Percentiles rank a stretch among this genome's conserved stretches.
These are phyloP conservation scores for Cercophora sp. DNA, from an alignment of 495 filamentous ascomycete genomes.

Conservation along the genomic window DNA sequence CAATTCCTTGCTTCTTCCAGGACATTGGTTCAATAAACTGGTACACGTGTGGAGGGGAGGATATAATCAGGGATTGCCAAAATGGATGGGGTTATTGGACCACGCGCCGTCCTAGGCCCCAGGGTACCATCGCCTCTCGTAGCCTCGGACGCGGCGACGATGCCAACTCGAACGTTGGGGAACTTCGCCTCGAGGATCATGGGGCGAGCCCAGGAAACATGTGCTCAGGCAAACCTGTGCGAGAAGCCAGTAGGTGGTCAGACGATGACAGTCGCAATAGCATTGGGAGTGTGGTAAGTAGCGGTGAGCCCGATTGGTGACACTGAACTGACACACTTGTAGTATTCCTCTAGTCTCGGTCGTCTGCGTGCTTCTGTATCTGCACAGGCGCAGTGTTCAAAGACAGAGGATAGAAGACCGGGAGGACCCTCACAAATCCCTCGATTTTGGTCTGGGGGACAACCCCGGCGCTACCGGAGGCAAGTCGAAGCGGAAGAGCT, in stretches of 20 bases:
- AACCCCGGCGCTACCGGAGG: conserved; percentile 19
- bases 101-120: conserved; percentile 24
- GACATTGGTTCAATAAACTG: not conserved
- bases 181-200: too few species aligned
- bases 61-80: conserved; percentile 11
- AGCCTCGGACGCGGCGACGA: conserved; percentile 6
- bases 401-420: conserved; percentile 75
- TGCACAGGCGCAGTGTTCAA: conserved; percentile 72
- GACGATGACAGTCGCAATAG: conserved; percentile 67
- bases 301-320: conserved; percentile 19
- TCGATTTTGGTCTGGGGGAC: conserved; percentile 84
- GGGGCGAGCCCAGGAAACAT: conserved; percentile 17
- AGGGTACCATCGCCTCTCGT: conserved; percentile 18
- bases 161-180: too few species aligned
- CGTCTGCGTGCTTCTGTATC: conserved; percentile 62
- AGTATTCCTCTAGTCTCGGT: conserved; percentile 75
- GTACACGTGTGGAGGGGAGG: conserved; percentile 3
- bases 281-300: conserved; percentile 78
- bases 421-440: conserved; percentile 82
- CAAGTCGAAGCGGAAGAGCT: conserved; percentile 42
- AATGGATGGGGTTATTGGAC: conserved; percentile 28
- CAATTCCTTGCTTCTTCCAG: not conserved
- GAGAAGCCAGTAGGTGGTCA: conserved; percentile 54
- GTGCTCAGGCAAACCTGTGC: conserved; percentile 33
- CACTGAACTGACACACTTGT: conserved; percentile 10